Conservation (phyloP, 768 basidiomycete species). For the Psilocybe tampanensis region DNA sequence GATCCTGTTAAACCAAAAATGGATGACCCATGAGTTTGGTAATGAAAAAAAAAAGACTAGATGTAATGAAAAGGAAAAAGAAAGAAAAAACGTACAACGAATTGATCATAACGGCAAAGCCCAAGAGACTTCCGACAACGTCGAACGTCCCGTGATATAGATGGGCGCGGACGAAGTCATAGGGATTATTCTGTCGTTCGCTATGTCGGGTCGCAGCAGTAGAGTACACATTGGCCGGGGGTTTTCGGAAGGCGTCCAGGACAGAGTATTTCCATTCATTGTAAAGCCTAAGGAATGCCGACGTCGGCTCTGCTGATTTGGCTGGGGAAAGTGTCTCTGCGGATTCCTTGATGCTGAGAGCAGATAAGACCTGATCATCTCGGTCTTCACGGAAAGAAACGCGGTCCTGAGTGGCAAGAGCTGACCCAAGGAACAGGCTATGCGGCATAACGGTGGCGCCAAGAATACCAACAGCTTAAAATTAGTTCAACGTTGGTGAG, state of each 20-base stretch:
- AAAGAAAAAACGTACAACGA: constrained; percentile 55
- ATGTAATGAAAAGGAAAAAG: no score
- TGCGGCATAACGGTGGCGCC: constrained; percentile 95
- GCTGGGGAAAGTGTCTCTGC: no score
- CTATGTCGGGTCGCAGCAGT: constrained; percentile 45
- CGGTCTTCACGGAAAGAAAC: constrained; percentile 38
- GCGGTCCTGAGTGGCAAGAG: constrained; percentile 83
- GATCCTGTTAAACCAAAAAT: constrained; percentile 62
- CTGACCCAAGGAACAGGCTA: constrained; percentile 86
- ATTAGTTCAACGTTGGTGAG: background rate
- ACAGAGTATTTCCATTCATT: constrained; percentile 26
- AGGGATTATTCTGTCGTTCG: constrained; percentile 59
- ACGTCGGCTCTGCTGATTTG: constrained; percentile 4
- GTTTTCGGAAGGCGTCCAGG: constrained; percentile 37
- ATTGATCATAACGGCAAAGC: constrained; percentile 89
- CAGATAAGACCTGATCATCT: constrained; percentile 16
- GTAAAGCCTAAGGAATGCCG: constrained; percentile 18
- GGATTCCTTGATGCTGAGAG: constrained; percentile 19
- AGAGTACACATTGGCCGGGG: constrained; percentile 36
- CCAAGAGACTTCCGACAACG: constrained; percentile 68
- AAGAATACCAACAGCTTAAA: constrained; percentile 70
- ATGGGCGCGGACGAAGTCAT: constrained; percentile 61
- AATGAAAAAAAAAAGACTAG: background rate
- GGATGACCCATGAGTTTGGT: constrained; percentile 2
- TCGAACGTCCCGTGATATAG: constrained; percentile 69